Conservation (phyloP, 495 filamentous ascomycete species). For the Neurospora sp. region DNA sequence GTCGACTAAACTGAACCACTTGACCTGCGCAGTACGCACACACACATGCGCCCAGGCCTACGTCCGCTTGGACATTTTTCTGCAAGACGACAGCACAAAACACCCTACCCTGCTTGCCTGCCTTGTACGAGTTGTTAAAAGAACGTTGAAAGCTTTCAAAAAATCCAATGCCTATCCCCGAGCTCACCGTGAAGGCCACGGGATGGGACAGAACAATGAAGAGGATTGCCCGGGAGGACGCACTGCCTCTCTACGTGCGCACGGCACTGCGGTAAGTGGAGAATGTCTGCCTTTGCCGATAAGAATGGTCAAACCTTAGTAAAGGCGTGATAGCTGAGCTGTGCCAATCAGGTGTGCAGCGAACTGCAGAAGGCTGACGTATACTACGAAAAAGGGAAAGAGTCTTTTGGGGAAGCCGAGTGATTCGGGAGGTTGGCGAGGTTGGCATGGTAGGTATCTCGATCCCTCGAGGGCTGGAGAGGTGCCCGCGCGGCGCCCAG, state of each 20-base stretch:
- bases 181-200: not conserved
- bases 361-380: slow-evolving; percentile 21
- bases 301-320: not conserved
- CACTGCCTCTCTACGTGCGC: not conserved
- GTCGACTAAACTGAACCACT: not conserved
- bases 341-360: slow-evolving; percentile 20
- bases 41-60: not conserved
- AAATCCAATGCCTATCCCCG: not conserved
- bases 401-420: slow-evolving; percentile 6
- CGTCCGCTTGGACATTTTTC: not conserved
- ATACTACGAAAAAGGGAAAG: slow-evolving; percentile 10
- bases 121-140: not conserved
- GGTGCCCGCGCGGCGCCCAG: not conserved
- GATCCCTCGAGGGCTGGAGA: not conserved
- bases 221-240: not conserved
- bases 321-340: slow-evolving; percentile 5
- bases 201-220: not conserved
- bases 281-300: not conserved
- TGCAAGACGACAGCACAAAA: not conserved
- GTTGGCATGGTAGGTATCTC: not conserved
- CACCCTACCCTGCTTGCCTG: not conserved
- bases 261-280: not conserved
- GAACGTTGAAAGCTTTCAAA: not conserved
- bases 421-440: not conserved
- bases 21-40: not conserved